Conservation (phyloP, 768 basidiomycete genomes). For the Thelephora aurantiotincta region DNA sequence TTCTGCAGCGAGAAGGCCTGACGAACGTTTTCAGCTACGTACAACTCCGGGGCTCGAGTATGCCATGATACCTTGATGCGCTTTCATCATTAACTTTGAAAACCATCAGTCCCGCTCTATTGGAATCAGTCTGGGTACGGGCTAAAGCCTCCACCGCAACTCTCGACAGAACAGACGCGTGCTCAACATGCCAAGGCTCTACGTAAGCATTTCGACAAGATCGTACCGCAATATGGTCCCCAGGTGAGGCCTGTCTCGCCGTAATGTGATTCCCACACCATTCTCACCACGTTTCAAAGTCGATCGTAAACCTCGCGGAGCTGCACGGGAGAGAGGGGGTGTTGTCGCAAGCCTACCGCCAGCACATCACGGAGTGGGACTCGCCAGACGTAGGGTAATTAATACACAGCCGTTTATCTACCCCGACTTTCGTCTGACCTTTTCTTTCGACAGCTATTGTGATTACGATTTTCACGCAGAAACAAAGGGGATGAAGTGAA, state of each 20-base stretch:
- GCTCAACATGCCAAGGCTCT: slow-evolving; percentile 59
- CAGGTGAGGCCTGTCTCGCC: slow-evolving; percentile 32
- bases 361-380: slow-evolving; percentile 44
- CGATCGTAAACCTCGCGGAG: slow-evolving; percentile 82
- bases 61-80: slow-evolving; percentile 12
- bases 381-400: slow-evolving; percentile 44
- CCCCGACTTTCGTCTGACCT: neutral
- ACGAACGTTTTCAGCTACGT: slow-evolving; percentile 79
- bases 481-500: slow-evolving; percentile 89
- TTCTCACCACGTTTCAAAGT: slow-evolving; percentile 26
- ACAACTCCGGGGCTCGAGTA: slow-evolving; percentile 86
- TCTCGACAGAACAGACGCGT: slow-evolving; percentile 60
- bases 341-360: slow-evolving; percentile 66
- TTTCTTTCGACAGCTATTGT: slow-evolving; percentile 34
- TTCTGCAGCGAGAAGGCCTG: slow-evolving; percentile 50
- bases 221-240: slow-evolving; percentile 57
- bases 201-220: slow-evolving; percentile 58
- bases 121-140: slow-evolving; percentile 86
- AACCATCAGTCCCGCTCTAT: slow-evolving; percentile 63
- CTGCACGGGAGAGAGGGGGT: slow-evolving; percentile 76
- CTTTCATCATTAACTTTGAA: slow-evolving; percentile 1
- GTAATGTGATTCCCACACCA: slow-evolving; percentile 3
- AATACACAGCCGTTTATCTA: neutral
- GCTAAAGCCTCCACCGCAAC: slow-evolving; percentile 75
- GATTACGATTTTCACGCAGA: slow-evolving; percentile 92